These are phyloP conservation scores for Cytospora piceae DNA, from an alignment of 2,329 filamentous ascomycete genomes.

Conservation along the genomic window DNA sequence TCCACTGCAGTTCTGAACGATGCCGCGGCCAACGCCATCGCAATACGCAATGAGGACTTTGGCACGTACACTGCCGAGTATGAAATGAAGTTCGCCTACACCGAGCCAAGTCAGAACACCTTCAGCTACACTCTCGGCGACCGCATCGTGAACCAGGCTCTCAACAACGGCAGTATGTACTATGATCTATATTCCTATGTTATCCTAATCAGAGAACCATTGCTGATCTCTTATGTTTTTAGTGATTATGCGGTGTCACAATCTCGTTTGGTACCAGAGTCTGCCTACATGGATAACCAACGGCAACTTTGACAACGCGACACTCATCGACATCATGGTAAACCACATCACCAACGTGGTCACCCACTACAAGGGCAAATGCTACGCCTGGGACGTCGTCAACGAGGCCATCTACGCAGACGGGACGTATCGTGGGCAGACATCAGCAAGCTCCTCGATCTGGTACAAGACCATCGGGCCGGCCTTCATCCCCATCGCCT, in stretches of 20 bases:
- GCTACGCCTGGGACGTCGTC: conserved; percentile 65
- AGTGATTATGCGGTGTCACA: conserved; percentile 62
- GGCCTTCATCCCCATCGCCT: conserved; percentile 57
- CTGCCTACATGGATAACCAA: conserved; percentile 52
- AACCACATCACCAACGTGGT: conserved; percentile 61
- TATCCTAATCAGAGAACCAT: conserved; percentile 19
- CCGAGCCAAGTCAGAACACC: conserved; percentile 56
- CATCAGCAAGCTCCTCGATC: conserved; percentile 40
- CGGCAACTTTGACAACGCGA: conserved; percentile 58
- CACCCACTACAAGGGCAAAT: conserved; percentile 57
- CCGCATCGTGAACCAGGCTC: conserved; percentile 37
- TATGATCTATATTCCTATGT: background rate
- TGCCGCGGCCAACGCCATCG: conserved; percentile 54
- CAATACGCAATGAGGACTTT: conserved; percentile 58
- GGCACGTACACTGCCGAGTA: conserved; percentile 66
- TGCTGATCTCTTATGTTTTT: background rate
- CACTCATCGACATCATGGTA: conserved; percentile 55
- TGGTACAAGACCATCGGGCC: conserved; percentile 61
- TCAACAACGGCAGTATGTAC: background rate
- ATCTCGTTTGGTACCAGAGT: conserved; percentile 51
- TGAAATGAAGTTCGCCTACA: conserved; percentile 62
- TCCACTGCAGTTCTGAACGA: conserved; percentile 60
- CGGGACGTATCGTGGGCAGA: conserved; percentile 50
- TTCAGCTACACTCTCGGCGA: conserved; percentile 63
- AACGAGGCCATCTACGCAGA: conserved; percentile 64